These are phyloP conservation scores for Lichtheimia hyalospora DNA, from an alignment of 371 early-diverging fungal species.

Conservation along the genomic window DNA sequence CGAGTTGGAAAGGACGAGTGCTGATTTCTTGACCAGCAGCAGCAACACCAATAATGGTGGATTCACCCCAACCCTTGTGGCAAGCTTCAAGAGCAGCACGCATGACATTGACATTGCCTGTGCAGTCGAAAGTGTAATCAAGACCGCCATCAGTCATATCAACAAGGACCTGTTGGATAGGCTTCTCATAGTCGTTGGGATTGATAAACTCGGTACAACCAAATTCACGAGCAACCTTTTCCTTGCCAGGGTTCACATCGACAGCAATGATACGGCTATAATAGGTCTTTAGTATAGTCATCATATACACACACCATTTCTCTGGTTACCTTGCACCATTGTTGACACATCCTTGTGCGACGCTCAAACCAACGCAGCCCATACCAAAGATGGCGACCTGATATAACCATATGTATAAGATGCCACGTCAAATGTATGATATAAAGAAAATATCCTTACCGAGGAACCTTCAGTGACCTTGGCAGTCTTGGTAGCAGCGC, in stretches of 20 bases:
- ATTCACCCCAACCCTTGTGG: conserved; percentile 94
- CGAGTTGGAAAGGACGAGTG: conserved; percentile 94
- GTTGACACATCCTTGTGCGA: conserved; percentile 83
- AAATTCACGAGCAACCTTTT: conserved; percentile 72
- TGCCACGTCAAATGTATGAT: background rate
- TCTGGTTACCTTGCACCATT: conserved; percentile 62
- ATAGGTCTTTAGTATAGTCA: background rate
- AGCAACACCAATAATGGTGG: conserved; percentile 91
- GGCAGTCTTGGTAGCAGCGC: conserved; percentile 92
- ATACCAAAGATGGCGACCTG: conserved; percentile 90
- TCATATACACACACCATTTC: background rate
- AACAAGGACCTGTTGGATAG: conserved; percentile 84
- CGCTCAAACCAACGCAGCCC: conserved; percentile 93
- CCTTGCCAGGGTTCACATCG: conserved; percentile 87
- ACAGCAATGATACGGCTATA: conserved; percentile 83
- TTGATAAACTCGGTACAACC: conserved; percentile 94
- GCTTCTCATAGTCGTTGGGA: conserved; percentile 77
- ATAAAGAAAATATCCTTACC: conserved; percentile 14
- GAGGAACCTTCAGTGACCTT: conserved; percentile 79
- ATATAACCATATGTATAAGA: conserved; percentile 14
- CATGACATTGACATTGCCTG: conserved; percentile 91
- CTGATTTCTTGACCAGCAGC: conserved; percentile 89
- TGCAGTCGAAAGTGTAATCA: conserved; percentile 96
- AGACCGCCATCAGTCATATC: conserved; percentile 94
- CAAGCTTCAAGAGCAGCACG: conserved; percentile 90